A percentile compares a stretch with the other conserved stretches of the same genome.
Conservation (phyloP, 176 grass and related monocot genomes). For the Oryza glumipatula region DNA sequence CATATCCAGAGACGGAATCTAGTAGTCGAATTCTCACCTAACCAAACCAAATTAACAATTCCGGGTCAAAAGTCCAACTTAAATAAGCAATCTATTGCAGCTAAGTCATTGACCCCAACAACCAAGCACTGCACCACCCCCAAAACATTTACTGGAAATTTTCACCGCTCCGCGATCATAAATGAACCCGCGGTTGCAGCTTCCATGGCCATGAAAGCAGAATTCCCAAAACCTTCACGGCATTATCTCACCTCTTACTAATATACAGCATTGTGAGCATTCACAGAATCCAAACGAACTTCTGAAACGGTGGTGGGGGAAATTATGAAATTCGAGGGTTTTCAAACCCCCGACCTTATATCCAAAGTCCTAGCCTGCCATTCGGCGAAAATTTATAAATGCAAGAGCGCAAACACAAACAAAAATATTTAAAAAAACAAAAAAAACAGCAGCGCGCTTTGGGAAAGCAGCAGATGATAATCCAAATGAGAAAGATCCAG, state of each 20-base stretch:
- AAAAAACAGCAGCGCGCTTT: background rate
- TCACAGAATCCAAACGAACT: background rate
- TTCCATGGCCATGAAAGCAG: background rate
- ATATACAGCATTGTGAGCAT: background rate
- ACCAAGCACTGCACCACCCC: conserved; percentile 6
- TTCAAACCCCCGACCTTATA: background rate
- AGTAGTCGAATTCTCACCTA: conserved; percentile 41
- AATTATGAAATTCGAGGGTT: background rate
- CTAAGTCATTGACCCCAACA: conserved; percentile 43
- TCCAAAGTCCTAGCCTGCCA: background rate
- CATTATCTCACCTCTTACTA: no score
- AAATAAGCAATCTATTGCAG: conserved; percentile 40
- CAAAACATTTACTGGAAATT: background rate
- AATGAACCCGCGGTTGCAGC: background rate
- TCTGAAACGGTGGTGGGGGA: background rate
- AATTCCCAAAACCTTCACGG: background rate
- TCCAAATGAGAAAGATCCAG: conserved; percentile 31
- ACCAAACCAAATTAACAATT: conserved; percentile 30
- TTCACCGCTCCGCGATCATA: background rate
- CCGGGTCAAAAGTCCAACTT: conserved; percentile 41
- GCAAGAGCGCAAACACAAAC: background rate
- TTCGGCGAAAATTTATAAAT: conserved; percentile 32
- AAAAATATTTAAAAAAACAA: background rate
- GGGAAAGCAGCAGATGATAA: background rate
- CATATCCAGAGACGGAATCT: background rate